Evolutionary conservation across 2,329 filamentous ascomycete species (phyloP), one percentile per base, ranked within the genome.

Genomic region (Phyllachora maydis): DNA sequence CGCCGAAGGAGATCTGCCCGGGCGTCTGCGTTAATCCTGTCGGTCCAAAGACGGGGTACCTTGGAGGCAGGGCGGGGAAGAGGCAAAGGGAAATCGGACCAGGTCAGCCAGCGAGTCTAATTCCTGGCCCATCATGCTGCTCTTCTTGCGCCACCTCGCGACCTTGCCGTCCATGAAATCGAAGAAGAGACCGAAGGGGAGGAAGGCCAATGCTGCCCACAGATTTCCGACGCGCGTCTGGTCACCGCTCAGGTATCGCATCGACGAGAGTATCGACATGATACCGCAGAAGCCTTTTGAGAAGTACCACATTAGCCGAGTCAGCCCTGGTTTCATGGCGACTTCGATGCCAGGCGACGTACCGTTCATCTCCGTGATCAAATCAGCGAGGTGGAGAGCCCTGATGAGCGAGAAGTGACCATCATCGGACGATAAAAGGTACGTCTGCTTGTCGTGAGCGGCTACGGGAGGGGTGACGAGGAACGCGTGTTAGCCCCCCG

Each of bases 141-240:
- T 88, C 71, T 93, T 98, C 53, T 81, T 75, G 45, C 88, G 70
- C 88, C 88, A 95, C 34, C 88, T 64, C 32, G 88, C 88, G 26
- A 98, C 83, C 45, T 83, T 88, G 42, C 88, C 88, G 47, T 98
- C 88, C 62, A 95, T 81, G 43, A 92, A 90, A 49, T 98, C 88
- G 47, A 95, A 95, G 56, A 95, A 93, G 8, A 95, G 58, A 4
- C 82, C 83, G 29, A 93, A 78, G 1, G 85, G 85, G 49, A 95
- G 76, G 48, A 93, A 79, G 4, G 57, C 66, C 23, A 98, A 66
- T 2, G 88, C 83, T 16, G 72, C 53, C 65, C 78, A 95, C 26
- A 93, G 54, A 37, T 81, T 74, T 24, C 56, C 56, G 36, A 67
- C 56, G 26, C 74, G 54, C 28, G 59, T 43, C 6, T 74, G 61